These are phyloP conservation scores for Uronychia setigera DNA, from an alignment of 73 alveolate species.

Conservation along the genomic window DNA sequence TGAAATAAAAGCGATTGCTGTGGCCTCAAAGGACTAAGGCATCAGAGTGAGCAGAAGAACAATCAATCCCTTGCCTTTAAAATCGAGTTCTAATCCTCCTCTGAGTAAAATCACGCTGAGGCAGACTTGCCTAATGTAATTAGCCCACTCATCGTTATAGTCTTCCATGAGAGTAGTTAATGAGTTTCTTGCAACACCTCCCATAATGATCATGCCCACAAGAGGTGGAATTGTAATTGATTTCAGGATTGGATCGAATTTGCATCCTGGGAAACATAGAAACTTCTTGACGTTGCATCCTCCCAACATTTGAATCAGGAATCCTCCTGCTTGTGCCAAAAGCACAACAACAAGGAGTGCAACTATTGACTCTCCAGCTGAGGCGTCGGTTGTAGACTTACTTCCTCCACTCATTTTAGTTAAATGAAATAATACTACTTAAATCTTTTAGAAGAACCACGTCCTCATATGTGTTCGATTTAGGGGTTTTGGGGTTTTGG, in stretches of 20 bases:
- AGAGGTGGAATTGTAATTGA: conserved; percentile 45
- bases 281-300: conserved; percentile 5
- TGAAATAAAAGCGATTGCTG: conserved; percentile 28
- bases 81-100: conserved; percentile 44
- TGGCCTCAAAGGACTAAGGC: conserved; percentile 46
- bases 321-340: conserved; percentile 16
- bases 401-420: no score
- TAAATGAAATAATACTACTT: no score
- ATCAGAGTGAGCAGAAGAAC: conserved; percentile 30
- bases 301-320: conserved; percentile 11
- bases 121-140: conserved; percentile 37
- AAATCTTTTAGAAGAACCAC: no score
- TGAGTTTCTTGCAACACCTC: conserved; percentile 35
- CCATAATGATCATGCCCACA: conserved; percentile 52
- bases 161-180: conserved; percentile 7
- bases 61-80: conserved; percentile 44
- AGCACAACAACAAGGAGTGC: conserved; percentile 10
- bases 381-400: no score
- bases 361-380: not conserved
- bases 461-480: no score
- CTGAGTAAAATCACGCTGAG: conserved; percentile 25
- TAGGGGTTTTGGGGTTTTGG: no score
- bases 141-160: conserved; percentile 47
- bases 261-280: conserved; percentile 2
- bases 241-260: conserved; percentile 15